These are phyloP conservation scores for Podaxis sp. DNA, from an alignment of 768 basidiomycete genomes.

Conservation along the genomic window DNA sequence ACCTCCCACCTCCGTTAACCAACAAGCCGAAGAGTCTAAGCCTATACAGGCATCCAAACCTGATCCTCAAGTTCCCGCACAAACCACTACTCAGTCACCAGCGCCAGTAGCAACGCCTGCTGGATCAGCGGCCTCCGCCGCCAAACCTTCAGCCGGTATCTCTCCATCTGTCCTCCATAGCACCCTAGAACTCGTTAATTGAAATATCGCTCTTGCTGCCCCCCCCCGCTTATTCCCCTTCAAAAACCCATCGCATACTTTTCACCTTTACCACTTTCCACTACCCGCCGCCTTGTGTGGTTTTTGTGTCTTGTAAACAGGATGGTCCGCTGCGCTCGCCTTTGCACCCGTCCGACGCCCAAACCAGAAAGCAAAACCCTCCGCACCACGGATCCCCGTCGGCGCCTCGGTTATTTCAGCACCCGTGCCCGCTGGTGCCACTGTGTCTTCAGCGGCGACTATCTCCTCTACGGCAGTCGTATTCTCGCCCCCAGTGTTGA, in stretches of 20 bases:
- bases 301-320: constrained; percentile 36
- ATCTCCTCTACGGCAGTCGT: constrained; percentile 63
- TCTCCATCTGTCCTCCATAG: constrained; percentile 48
- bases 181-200: constrained; percentile 56
- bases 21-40: constrained; percentile 13
- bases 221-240: constrained; percentile 14
- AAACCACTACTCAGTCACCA: constrained; percentile 24
- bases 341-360: constrained; percentile 80
- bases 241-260: not conserved
- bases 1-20: constrained; percentile 16
- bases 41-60: constrained; percentile 23
- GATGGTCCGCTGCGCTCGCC: constrained; percentile 87
- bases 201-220: constrained; percentile 41
- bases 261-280: not conserved
- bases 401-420: constrained; percentile 58
- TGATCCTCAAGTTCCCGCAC: constrained; percentile 17
- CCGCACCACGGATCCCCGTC: constrained; percentile 52
- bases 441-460: constrained; percentile 15
- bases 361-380: constrained; percentile 56
- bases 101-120: constrained; percentile 25
- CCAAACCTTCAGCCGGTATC: constrained; percentile 59
- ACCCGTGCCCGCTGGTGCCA: constrained; percentile 21
- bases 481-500: constrained; percentile 64
- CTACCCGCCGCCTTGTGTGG: not conserved
- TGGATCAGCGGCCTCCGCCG: constrained; percentile 19